Conservation (phyloP, 129 eudicot species). For the Arctium lappa region DNA sequence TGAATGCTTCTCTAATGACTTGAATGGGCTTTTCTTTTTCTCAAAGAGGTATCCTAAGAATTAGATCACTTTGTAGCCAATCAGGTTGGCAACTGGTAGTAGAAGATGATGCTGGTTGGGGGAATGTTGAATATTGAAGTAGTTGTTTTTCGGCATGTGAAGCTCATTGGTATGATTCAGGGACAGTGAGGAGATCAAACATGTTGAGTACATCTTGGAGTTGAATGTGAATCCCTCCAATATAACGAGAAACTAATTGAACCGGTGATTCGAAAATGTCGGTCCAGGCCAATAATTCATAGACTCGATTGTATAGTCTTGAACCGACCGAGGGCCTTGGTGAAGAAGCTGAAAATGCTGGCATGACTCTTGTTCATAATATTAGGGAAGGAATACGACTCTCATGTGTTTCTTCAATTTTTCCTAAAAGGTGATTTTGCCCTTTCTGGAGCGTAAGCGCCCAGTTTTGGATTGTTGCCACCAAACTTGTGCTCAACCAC, state of each 20-base stretch:
- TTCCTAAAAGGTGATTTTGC: background rate
- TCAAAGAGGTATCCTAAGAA: too few species aligned
- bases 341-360: background rate
- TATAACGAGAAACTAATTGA: constrained; percentile 8
- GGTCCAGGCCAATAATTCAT: background rate
- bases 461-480: background rate
- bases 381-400: background rate
- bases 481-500: background rate
- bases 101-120: too few species aligned
- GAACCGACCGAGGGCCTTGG: constrained; percentile 11
- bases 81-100: too few species aligned
- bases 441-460: background rate
- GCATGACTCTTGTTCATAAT: background rate
- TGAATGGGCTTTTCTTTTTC: too few species aligned
- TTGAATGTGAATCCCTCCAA: background rate
- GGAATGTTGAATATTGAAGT: too few species aligned
- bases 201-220: constrained; percentile 4
- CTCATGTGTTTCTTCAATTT: background rate
- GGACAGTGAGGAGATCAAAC: background rate
- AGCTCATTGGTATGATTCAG: constrained; percentile 5
- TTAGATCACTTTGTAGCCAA: too few species aligned
- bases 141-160: background rate
- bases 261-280: background rate
- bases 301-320: background rate
- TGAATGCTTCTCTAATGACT: too few species aligned